Base-by-base conservation (phyloP, 2,329 filamentous ascomycete species). In the Alternaria conjuncta region DNA sequence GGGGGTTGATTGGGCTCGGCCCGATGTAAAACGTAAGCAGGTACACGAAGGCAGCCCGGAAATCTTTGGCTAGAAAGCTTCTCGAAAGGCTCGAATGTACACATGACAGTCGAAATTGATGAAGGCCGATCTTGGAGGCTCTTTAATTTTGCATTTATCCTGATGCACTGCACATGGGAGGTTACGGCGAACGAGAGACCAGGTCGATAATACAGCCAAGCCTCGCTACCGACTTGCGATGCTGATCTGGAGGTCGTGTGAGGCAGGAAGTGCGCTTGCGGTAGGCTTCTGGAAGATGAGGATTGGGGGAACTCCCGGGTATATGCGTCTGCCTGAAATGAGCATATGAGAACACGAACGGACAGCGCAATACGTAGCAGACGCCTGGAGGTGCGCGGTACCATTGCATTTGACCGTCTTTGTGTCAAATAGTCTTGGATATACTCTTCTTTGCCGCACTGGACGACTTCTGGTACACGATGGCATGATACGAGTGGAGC, bases 121-220 rank as follows among this genome's bases (percentile, higher is more conserved):
- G 71, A 63, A 64, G 28, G 64, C n/a, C 30, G 63, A 71, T 64
- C 67, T 70, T 64, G 64, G 70, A 72, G 64, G 65, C 63, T 67
- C 69, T 69, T 60, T 61, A 57, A 57, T 58, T 57, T 53, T 68
- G 66, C 60, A 72, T 71, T 72, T 71, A 75, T 50, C 69, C 71
- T 70, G 59, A 65, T 51, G 36, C 46, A 58, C 46, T 65, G 64
- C 68, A 70, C 61, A 69, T 57, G n/a, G 51, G 50, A 56, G 56
- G 49, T 10, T 28, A 41, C 25, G 50, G 46, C 68, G 62, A 63
- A 60, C 55, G 55, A 54, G 43, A 43, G 47, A 60, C 54, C 58
- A 55, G 30, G 64, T 62, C 50, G 28, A 13, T 12, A 46, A 49
- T 49, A 63, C 66, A 26, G 28, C 51, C 55, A 57, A 64, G 57